Base-by-base conservation (phyloP, 495 filamentous ascomycete genomes). In the Xylaria cubensis region DNA sequence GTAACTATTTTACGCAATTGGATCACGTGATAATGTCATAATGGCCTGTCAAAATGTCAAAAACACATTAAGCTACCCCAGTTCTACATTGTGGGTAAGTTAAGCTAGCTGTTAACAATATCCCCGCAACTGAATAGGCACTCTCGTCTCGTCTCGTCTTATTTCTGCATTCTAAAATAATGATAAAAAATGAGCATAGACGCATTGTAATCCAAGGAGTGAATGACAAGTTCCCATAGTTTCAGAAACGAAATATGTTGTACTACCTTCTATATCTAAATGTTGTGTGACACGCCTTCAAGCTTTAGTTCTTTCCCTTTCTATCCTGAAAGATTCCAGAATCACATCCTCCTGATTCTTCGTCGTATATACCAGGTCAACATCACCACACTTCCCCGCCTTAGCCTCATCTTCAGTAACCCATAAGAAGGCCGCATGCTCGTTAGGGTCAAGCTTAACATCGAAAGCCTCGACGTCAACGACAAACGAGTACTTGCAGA, bases 351-450 rank as follows among this genome's bases (percentile, higher is more conserved):
- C 67, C 64, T 83, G 81, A 1, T 71, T 64, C 21, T 68, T 59
- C 4, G 72, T 75, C 3, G 82, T 84, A 69, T 82, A 82, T 63
- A 44, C 39, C 17, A 85, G 55, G 21, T 73, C 66, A 17, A 82
- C 71, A n/a, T 78, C 78, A 55, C 71, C 76, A 19, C 72, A 74
- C 58, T 67, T 76, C 41, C 72, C 73, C 51, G 41, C 53, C 62
- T 29, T 64, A 26, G 82, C 83, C 72, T 86, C 83, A 61, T 83
- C 80, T 74, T 84, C 81, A 4, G 78, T 82, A 10, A 81, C 82
- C 83, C 84, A 86, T 12, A 85, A 39, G 71, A 76, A 85, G 15
- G 75, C 73, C 69, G 76, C 78, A 73, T 86, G 84, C 72, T 86
- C 84, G 36, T 83, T 80, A 24, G 81, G 80, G 67, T 86, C 83